Conservation (phyloP, 306 rosid species). For the Dryas drummondii region DNA sequence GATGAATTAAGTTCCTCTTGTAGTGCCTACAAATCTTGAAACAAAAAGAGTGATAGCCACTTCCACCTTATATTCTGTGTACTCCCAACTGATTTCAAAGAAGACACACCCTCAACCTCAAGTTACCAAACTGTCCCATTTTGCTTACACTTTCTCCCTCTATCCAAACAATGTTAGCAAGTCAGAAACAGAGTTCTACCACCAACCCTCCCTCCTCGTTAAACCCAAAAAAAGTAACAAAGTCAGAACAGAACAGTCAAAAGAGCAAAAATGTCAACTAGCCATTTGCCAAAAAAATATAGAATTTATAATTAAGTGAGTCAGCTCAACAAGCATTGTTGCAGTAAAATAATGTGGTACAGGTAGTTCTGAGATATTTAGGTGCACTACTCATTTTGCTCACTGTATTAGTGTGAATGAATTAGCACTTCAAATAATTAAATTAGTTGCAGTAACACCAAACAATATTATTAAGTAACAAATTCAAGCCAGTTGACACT, state of each 20-base stretch:
- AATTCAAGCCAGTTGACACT: background rate
- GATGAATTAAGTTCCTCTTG: too few relatives aligned
- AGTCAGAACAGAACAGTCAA: background rate
- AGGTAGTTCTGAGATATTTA: background rate
- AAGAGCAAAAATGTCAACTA: background rate
- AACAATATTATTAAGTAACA: slow-evolving; percentile 18
- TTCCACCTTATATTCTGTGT: too few relatives aligned
- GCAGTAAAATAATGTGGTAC: background rate
- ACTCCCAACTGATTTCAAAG: background rate
- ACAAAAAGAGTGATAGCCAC: too few relatives aligned
- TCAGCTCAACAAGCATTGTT: slow-evolving; percentile 14
- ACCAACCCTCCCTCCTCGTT: background rate
- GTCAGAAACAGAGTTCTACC: slow-evolving; percentile 12
- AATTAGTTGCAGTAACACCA: slow-evolving; percentile 49
- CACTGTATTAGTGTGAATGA: slow-evolving; percentile 43
- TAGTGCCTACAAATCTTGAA: too few relatives aligned
- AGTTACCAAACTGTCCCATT: background rate
- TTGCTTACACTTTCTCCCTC: background rate
- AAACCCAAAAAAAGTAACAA: background rate
- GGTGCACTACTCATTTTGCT: slow-evolving; percentile 20
- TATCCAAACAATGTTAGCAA: background rate
- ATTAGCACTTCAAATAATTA: too few relatives aligned
- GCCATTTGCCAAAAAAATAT: background rate
- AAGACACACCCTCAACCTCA: background rate
- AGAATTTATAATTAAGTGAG: background rate